These are phyloP conservation scores for Pseudozyma hubeiensis DNA, from an alignment of 1,284 basidiomycete genomes.

Conservation along the genomic window DNA sequence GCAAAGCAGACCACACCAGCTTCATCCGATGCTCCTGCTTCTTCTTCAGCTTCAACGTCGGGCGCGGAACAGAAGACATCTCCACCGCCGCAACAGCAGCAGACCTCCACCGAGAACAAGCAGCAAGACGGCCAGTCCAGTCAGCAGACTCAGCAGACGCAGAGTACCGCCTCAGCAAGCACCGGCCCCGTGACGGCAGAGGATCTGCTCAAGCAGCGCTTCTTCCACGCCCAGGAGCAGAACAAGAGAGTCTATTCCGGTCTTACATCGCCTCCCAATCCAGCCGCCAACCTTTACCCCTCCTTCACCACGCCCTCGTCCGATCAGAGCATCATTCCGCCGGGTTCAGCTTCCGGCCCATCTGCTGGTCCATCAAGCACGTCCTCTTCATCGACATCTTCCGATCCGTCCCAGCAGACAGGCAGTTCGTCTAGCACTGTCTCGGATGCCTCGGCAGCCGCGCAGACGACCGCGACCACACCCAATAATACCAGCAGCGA, in stretches of 20 bases:
- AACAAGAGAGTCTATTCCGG: constrained; percentile 45
- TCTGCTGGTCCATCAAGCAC: constrained; percentile 8
- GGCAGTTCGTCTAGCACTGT: constrained; percentile 11
- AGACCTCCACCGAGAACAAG: constrained; percentile 5
- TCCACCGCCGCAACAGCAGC: constrained; percentile 7
- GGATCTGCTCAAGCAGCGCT: constrained; percentile 59
- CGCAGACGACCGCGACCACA: constrained; percentile 9
- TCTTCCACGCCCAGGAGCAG: constrained; percentile 59
- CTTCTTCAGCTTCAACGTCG: constrained; percentile 4
- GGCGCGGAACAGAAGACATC: constrained; percentile 13
- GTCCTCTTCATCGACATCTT: constrained; percentile 5
- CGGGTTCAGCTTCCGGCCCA: constrained; percentile 1
- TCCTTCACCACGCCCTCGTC: constrained; percentile 35
- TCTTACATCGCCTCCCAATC: constrained; percentile 29
- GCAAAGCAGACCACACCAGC: constrained; percentile 1
- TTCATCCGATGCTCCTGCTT: background rate
- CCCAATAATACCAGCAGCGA: constrained; percentile 8
- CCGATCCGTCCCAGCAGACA: constrained; percentile 15
- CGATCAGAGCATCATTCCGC: constrained; percentile 20
- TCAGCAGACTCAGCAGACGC: constrained; percentile 11
- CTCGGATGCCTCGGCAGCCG: constrained; percentile 8
- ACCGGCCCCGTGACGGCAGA: constrained; percentile 37
- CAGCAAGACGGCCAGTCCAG: constrained; percentile 13
- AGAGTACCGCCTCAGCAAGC: background rate
- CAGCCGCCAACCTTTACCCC: constrained; percentile 33